These are phyloP conservation scores for Colletotrichum abscissum DNA, from an alignment of 2,329 filamentous ascomycete genomes.

Conservation along the genomic window DNA sequence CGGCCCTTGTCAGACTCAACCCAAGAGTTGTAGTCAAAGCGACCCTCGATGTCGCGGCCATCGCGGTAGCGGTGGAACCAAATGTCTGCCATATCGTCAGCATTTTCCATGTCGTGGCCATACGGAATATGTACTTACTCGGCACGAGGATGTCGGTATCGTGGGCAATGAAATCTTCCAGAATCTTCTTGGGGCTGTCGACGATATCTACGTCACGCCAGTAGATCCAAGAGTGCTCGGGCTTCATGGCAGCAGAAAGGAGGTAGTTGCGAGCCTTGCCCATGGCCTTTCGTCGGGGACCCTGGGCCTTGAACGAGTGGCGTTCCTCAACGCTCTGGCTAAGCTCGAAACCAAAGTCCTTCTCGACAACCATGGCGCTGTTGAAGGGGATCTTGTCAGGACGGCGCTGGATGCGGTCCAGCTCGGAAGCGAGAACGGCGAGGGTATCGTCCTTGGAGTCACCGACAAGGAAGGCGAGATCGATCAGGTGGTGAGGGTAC, in stretches of 20 bases:
- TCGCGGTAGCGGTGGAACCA: conserved; percentile 95
- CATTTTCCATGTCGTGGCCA: conserved; percentile 21
- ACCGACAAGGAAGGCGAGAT: conserved; percentile 92
- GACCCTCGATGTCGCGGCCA: conserved; percentile 88
- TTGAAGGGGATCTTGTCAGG: conserved; percentile 85
- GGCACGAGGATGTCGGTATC: conserved; percentile 94
- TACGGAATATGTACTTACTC: conserved; percentile 69
- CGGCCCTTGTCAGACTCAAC: conserved; percentile 89
- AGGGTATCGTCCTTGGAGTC: conserved; percentile 93
- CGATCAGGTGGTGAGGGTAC: conserved; percentile 95
- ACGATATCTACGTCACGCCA: conserved; percentile 98
- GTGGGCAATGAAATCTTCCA: conserved; percentile 96
- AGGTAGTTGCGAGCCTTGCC: conserved; percentile 93
- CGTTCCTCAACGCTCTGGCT: conserved; percentile 84
- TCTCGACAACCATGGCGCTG: conserved; percentile 87
- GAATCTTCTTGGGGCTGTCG: conserved; percentile 85
- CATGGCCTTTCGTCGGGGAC: conserved; percentile 89
- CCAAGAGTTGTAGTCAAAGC: conserved; percentile 99
- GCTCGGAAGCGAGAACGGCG: conserved; percentile 84
- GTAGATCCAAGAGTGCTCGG: conserved; percentile 98
- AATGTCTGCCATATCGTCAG: conserved; percentile 71
- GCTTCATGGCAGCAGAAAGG: conserved; percentile 83
- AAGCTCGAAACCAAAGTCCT: conserved; percentile 85
- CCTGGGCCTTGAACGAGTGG: conserved; percentile 89
- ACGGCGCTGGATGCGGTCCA: conserved; percentile 87